Conservation (phyloP, 2,329 filamentous ascomycete species). For the Ascochyta koolunga region DNA sequence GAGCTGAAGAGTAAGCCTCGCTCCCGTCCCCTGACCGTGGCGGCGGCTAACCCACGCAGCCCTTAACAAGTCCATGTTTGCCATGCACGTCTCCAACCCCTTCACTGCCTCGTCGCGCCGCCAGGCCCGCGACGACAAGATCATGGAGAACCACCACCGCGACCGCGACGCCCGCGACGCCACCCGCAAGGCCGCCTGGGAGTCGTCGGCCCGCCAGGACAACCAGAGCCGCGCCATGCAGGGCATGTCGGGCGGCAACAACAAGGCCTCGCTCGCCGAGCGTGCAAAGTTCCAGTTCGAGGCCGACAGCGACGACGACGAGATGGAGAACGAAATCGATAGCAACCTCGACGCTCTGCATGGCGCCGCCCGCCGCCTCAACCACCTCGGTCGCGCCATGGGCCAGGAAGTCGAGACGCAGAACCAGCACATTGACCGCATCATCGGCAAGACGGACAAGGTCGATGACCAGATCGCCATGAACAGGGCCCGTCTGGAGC, state of each 20-base stretch:
- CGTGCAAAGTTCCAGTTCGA: constrained; percentile 46
- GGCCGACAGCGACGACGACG: constrained; percentile 57
- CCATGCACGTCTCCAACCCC: constrained; percentile 67
- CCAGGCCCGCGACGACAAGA: constrained; percentile 63
- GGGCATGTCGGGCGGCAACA: constrained; percentile 17
- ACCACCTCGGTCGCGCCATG: constrained; percentile 75
- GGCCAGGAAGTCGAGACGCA: constrained; percentile 76
- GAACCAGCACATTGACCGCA: constrained; percentile 77
- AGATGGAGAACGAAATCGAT: constrained; percentile 64
- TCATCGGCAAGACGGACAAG: constrained; percentile 81
- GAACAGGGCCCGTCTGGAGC: constrained; percentile 74
- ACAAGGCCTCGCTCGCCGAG: constrained; percentile 38
- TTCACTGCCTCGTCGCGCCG: constrained; percentile 66
- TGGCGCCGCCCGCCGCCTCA: constrained; percentile 70
- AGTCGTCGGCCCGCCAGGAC: constrained; percentile 36
- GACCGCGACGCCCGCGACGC: constrained; percentile 64
- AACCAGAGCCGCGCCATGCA: constrained; percentile 24
- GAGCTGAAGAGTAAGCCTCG: constrained; percentile 70
- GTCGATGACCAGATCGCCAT: constrained; percentile 78
- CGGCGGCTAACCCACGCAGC: constrained; percentile 32
- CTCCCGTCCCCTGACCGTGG: background rate
- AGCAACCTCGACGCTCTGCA: constrained; percentile 59
- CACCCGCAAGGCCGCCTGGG: constrained; percentile 60
- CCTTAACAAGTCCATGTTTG: constrained; percentile 90
- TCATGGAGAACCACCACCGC: constrained; percentile 66